These are phyloP conservation scores for Coemansia sp. DNA, from an alignment of 192 early-diverging fungal genomes.

Conservation along the genomic window DNA sequence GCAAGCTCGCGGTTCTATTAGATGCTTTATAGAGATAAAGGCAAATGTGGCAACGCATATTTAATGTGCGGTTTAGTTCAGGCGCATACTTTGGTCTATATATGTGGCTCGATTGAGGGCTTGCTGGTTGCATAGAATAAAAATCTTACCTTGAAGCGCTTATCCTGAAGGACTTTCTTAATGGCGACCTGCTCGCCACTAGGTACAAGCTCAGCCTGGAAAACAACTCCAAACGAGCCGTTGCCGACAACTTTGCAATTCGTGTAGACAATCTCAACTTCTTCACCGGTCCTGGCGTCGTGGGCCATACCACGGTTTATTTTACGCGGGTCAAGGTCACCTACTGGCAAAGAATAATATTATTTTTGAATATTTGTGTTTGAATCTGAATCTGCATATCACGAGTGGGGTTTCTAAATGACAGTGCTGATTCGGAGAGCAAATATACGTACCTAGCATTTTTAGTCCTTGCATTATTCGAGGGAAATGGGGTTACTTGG, in stretches of 20 bases:
- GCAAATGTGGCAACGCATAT: no score
- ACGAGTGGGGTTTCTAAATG: neutral
- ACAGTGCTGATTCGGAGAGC: no score
- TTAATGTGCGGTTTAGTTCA: no score
- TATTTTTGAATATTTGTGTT: neutral
- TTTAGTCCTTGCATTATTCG: slow-evolving; percentile 48
- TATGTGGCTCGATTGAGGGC: no score
- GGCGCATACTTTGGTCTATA: no score
- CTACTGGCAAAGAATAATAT: slow-evolving; percentile 12
- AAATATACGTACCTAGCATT: slow-evolving; percentile 45
- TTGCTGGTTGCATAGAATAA: no score
- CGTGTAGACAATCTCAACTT: slow-evolving; percentile 83
- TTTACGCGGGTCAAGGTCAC: slow-evolving; percentile 61
- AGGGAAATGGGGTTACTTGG: neutral
- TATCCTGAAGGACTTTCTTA: slow-evolving; percentile 98
- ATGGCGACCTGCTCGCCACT: slow-evolving; percentile 86
- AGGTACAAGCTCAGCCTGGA: slow-evolving; percentile 84
- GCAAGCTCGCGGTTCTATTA: slow-evolving; percentile 51
- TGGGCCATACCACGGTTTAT: slow-evolving; percentile 76
- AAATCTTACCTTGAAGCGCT: slow-evolving; percentile 75
- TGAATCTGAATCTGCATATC: neutral
- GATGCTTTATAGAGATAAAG: no score
- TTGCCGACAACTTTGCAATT: slow-evolving; percentile 95
- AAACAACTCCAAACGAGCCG: slow-evolving; percentile 98
- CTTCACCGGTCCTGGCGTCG: slow-evolving; percentile 82